Evolutionary conservation across 108 stramenopile genomes (phyloP), one percentile per base, ranked within the genome.

Genomic region (Pseudonitzschia pungens): DNA sequence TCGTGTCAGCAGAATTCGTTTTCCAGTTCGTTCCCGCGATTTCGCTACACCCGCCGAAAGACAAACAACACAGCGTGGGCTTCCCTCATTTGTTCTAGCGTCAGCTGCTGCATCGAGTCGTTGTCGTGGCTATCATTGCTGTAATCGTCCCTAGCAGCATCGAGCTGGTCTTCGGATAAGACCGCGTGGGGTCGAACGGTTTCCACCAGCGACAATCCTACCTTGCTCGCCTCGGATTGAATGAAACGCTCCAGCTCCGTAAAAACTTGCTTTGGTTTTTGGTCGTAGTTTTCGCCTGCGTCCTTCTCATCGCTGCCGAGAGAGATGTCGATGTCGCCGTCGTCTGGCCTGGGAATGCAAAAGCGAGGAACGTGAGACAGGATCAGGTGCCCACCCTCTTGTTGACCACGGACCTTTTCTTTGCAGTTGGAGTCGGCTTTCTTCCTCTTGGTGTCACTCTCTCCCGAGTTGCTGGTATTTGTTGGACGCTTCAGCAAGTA

Each of bases 341-440:
- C 70, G 45, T 77, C 32, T 2, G 54, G 14, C 21, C 44, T 44
- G 0, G 77, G 73, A 24, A 82, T 60, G 22, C 83, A 90, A 32
- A 84, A 84, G 16, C 87, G 74, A 22, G 87, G 84, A 14, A 87
- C 79, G 56, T 87, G 87, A 11, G 81, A 76, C 15, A 86, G 44
- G 32, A 83, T 71, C 32, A 86, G 77, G 43, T 74, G 68, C 11
- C 82, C 79, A 10, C 32, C 32, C 12, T 4, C 32, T 15, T 31
- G 15, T 3, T 40, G 22, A 33, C 10, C 59, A 9, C 32, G 32
- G 29, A 29, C 18, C 57, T 1, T 11, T 48, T 14, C 45, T 18
- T n/a, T n/a, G n/a, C n/a, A n/a, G n/a, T n/a, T n/a, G n/a, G 45
- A 12, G 1, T 18, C 45, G 45, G 45, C 45, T 27, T 44, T 14